A percentile compares a stretch with the other conserved stretches of the same genome.
phyloP scores from a whole-genome alignment of 441 rosid species.

The Syzygium syzygioides region DNA sequence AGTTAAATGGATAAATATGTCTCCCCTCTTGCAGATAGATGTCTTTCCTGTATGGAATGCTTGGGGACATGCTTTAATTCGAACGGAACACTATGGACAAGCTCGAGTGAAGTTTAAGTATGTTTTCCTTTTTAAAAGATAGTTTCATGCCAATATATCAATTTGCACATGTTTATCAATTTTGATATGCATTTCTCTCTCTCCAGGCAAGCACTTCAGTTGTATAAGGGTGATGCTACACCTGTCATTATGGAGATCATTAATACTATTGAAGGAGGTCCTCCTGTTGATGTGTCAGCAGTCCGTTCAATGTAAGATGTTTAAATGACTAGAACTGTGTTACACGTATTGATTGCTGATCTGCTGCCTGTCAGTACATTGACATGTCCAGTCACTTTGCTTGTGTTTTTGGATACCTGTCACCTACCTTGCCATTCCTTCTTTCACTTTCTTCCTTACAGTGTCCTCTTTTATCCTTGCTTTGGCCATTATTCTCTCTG shows the following conservation, averaged over 20 bases:
- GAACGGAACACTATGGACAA: conserved; percentile 90
- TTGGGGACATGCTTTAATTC: conserved; percentile 98
- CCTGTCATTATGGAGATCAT: conserved; percentile 79
- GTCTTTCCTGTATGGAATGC: conserved; percentile 98
- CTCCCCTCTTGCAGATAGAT: conserved; percentile 61
- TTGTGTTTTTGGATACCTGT: not conserved
- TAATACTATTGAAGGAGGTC: conserved; percentile 96
- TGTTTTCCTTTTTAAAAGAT: conserved; percentile 8
- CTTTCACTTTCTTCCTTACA: not conserved
- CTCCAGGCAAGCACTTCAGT: conserved; percentile 92
- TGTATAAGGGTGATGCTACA: conserved; percentile 69
- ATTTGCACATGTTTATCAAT: not conserved
- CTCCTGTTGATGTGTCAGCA: conserved; percentile 89
- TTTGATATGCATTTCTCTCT: not conserved
- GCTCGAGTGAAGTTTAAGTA: conserved; percentile 99
- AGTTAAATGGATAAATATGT: conserved; percentile 10
- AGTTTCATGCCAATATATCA: not conserved
- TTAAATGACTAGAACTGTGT: not conserved
- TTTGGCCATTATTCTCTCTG: not conserved
- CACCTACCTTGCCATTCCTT: not conserved
- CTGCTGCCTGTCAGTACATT: not conserved
- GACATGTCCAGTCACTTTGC: not conserved
- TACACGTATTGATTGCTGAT: not conserved
- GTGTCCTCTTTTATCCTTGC: not conserved
- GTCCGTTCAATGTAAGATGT: conserved; percentile 90